phyloP scores from a whole-genome alignment of 1,284 basidiomycete species.

The Omphalotus olearius region DNA sequence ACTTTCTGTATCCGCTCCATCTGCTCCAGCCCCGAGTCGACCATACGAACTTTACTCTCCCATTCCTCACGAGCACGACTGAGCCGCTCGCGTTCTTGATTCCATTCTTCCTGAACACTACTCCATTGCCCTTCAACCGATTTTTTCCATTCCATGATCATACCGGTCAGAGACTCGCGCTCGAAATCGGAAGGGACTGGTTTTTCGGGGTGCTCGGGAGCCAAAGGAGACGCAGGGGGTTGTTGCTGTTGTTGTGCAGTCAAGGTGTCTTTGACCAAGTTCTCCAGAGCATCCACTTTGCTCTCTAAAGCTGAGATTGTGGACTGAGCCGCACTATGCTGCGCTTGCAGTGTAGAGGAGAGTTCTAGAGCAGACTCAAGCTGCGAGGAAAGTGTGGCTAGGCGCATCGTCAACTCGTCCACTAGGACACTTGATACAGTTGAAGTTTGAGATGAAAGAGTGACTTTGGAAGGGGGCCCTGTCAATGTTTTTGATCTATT shows the following conservation, averaged over 20 bases:
- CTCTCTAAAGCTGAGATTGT: slow-evolving; percentile 77
- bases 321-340: slow-evolving; percentile 75
- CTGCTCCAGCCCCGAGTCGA: slow-evolving; percentile 42
- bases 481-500: slow-evolving; percentile 21
- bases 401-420: slow-evolving; percentile 67
- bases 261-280: slow-evolving; percentile 43
- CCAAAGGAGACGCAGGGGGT: slow-evolving; percentile 13
- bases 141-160: slow-evolving; percentile 66
- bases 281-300: slow-evolving; percentile 60
- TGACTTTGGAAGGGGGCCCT: slow-evolving; percentile 11
- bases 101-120: slow-evolving; percentile 76
- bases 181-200: not conserved
- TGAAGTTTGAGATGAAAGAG: slow-evolving; percentile 18
- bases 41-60: slow-evolving; percentile 49
- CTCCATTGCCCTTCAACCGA: slow-evolving; percentile 75
- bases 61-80: slow-evolving; percentile 55
- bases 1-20: slow-evolving; percentile 33
- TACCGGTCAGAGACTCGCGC: slow-evolving; percentile 37
- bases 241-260: slow-evolving; percentile 26
- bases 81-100: slow-evolving; percentile 74
- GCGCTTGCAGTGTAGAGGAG: slow-evolving; percentile 70
- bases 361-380: slow-evolving; percentile 77
- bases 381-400: slow-evolving; percentile 69
- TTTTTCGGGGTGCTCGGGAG: slow-evolving; percentile 27
- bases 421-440: slow-evolving; percentile 26